Evolutionary conservation across 306 rosid species (phyloP).

Genomic region (Dalbergia cochinchinensis): DNA sequence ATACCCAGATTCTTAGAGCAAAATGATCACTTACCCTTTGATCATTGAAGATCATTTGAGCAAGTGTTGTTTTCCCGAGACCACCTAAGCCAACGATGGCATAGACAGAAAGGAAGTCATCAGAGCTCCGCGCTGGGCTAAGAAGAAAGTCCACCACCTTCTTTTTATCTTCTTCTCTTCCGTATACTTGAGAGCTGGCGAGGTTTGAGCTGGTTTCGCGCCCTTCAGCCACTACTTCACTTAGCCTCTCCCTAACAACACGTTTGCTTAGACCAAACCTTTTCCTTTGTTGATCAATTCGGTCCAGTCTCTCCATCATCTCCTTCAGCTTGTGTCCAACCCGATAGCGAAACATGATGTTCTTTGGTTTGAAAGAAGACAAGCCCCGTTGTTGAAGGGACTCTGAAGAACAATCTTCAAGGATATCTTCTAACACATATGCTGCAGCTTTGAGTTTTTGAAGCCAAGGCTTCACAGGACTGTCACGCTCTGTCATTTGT

Average conservation of each 20-base stretch:
- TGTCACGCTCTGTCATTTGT: too few relatives aligned
- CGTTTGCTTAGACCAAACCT: neutral
- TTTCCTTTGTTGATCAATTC: neutral
- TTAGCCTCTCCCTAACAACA: neutral
- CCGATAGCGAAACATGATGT: neutral
- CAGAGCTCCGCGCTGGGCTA: neutral
- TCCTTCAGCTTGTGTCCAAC: neutral
- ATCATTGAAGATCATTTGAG: slow-evolving; percentile 26
- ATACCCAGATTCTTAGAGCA: neutral
- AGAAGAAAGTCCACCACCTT: slow-evolving; percentile 1
- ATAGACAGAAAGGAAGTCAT: neutral
- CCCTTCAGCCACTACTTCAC: slow-evolving; percentile 22
- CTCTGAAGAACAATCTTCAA: neutral
- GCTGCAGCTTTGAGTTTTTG: neutral
- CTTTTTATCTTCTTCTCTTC: neutral
- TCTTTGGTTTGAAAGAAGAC: neutral
- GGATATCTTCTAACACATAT: neutral
- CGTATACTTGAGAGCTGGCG: neutral
- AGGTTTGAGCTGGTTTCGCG: neutral
- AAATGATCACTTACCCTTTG: neutral
- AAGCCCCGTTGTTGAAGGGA: neutral
- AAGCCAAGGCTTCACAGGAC: neutral
- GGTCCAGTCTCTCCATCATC: neutral
- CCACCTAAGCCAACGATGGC: neutral
- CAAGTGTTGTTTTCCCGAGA: neutral